phyloP scores from a whole-genome alignment of 345 rosid genomes.

The Gossypium ekmanianum region DNA sequence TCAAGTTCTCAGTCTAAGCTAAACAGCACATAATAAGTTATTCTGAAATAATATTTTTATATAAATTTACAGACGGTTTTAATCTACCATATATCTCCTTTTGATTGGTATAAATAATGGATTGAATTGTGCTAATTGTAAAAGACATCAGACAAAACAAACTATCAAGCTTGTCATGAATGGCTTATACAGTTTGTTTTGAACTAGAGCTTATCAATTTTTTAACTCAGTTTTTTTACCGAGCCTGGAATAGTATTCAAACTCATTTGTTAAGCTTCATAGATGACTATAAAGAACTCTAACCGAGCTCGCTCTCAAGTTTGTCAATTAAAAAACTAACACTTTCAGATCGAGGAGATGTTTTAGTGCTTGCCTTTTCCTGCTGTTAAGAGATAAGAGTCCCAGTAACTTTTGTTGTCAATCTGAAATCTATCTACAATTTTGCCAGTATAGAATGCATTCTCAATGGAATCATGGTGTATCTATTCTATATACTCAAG shows the following conservation, averaged over 20 bases:
- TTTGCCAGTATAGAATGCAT: neutral
- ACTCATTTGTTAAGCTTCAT: neutral
- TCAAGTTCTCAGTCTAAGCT: neutral
- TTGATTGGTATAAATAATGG: neutral
- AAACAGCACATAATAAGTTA: neutral
- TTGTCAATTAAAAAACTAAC: neutral
- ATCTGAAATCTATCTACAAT: neutral
- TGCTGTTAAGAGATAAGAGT: neutral
- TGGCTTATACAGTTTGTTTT: conserved; percentile 1
- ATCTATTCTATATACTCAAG: neutral
- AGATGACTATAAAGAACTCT: neutral
- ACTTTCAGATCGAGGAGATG: neutral
- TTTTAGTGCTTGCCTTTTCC: neutral
- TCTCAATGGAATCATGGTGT: neutral
- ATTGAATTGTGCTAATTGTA: neutral
- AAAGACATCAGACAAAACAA: neutral
- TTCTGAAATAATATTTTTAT: neutral
- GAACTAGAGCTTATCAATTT: neutral
- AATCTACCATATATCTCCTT: neutral
- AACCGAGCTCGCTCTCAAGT: neutral
- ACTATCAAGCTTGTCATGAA: neutral
- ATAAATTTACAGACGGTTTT: neutral
- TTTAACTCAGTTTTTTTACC: neutral
- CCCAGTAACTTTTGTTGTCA: neutral
- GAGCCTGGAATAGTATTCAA: neutral